A percentile compares a stretch with the other conserved stretches of the same genome.
Conservation (phyloP, 2,329 filamentous ascomycete species). For the Monilinia polystroma region DNA sequence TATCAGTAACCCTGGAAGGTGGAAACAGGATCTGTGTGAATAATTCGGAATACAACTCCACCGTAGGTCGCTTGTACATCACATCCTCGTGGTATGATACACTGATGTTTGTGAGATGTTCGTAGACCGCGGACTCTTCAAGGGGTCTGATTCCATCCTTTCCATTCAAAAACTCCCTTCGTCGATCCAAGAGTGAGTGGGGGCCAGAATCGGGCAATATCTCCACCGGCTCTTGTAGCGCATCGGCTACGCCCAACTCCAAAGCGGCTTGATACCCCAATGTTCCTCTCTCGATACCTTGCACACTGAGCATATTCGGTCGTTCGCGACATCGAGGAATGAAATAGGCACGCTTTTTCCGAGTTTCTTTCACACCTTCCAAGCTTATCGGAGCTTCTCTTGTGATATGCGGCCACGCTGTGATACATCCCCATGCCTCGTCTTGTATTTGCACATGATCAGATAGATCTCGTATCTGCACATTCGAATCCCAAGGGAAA, state of each 20-base stretch:
- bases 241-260: constrained; percentile 63
- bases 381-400: constrained; percentile 49
- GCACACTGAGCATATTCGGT: constrained; percentile 71
- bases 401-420: constrained; percentile 62
- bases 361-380: constrained; percentile 28
- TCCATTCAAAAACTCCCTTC: constrained; percentile 40
- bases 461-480: constrained; percentile 61
- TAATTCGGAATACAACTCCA: constrained; percentile 61
- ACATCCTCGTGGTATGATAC: constrained; percentile 55
- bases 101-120: constrained; percentile 54
- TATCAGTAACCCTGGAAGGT: constrained; percentile 55
- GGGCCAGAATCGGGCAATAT: constrained; percentile 26
- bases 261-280: constrained; percentile 68
- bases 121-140: constrained; percentile 57
- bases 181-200: constrained; percentile 30
- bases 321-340: constrained; percentile 39
- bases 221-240: constrained; percentile 60
- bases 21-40: constrained; percentile 60
- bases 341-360: constrained; percentile 35
- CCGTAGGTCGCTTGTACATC: constrained; percentile 50
- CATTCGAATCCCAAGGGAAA: constrained; percentile 65
- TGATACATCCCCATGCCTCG: constrained; percentile 61
- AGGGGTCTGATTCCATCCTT: constrained; percentile 50
- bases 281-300: constrained; percentile 68
- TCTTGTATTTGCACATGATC: constrained; percentile 65